phyloP scores from a whole-genome alignment of 2,329 filamentous ascomycete species.

The Colletotrichum salicis region DNA sequence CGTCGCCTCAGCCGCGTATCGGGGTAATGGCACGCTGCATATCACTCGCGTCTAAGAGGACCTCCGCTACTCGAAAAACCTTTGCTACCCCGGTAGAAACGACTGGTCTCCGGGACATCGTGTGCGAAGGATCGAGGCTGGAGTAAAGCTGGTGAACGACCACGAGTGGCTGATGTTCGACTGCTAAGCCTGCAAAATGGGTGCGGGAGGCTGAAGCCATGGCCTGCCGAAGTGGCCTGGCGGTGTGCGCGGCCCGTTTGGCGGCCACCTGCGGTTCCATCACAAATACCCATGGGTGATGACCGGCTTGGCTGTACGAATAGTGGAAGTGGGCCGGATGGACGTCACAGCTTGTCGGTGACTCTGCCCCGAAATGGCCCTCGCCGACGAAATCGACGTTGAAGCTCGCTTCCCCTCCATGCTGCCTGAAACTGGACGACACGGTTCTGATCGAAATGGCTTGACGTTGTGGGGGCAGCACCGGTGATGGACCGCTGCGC shows the following conservation, averaged over 20 bases:
- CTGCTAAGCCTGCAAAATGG: not conserved
- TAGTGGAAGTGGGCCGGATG: slow-evolving; percentile 6
- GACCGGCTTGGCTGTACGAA: not conserved
- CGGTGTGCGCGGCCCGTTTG: slow-evolving; percentile 31
- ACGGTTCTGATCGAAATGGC: not conserved
- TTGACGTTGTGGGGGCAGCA: not conserved
- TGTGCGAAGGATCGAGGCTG: not conserved
- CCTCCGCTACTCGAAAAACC: not conserved
- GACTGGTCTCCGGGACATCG: not conserved
- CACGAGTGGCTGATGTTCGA: slow-evolving; percentile 7
- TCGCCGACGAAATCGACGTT: slow-evolving; percentile 1
- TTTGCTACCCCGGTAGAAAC: not conserved
- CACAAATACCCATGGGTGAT: slow-evolving; percentile 4
- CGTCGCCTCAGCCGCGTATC: slow-evolving; percentile 20
- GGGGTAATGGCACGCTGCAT: slow-evolving; percentile 3
- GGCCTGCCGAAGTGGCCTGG: slow-evolving; percentile 17
- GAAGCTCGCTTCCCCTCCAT: not conserved
- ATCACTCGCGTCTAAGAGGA: not conserved
- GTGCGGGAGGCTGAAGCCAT: slow-evolving; percentile 2
- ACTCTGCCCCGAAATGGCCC: not conserved
- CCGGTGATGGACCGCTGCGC: not conserved
- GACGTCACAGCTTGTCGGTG: not conserved
- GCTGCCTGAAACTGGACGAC: slow-evolving; percentile 7
- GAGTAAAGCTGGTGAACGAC: not conserved
- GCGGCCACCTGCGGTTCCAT: slow-evolving; percentile 12